These are phyloP conservation scores for Neurospora terricola DNA, from an alignment of 495 filamentous ascomycete species.

Conservation along the genomic window DNA sequence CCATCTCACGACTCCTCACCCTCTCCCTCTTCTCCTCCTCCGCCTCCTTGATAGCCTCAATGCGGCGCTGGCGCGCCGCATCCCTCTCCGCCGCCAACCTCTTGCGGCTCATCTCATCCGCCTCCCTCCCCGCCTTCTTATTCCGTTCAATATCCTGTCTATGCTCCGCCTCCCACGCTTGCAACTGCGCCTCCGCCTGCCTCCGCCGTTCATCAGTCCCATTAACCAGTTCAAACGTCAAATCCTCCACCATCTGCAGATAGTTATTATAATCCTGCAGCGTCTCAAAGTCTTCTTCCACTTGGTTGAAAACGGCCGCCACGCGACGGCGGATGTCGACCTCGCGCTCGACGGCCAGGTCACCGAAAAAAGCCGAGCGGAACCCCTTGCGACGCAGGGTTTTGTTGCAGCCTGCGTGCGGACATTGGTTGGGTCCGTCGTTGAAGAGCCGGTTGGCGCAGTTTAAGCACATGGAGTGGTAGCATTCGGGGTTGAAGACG, in stretches of 20 bases:
- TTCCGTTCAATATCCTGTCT: conserved; percentile 64
- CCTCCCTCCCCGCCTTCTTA: conserved; percentile 48
- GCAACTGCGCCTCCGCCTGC: conserved; percentile 54
- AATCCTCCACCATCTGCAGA: conserved; percentile 82
- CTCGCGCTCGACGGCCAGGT: conserved; percentile 84
- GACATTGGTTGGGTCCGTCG: conserved; percentile 79
- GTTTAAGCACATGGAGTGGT: conserved; percentile 94
- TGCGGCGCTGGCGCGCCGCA: conserved; percentile 48
- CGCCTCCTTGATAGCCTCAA: conserved; percentile 49
- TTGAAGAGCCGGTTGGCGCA: conserved; percentile 94
- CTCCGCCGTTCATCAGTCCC: conserved; percentile 55
- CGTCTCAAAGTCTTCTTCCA: conserved; percentile 80
- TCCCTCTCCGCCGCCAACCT: conserved; percentile 34
- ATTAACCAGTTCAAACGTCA: conserved; percentile 77
- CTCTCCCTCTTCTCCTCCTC: conserved; percentile 44
- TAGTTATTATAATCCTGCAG: conserved; percentile 84
- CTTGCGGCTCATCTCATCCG: conserved; percentile 32
- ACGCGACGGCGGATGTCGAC: conserved; percentile 83
- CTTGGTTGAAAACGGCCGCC: conserved; percentile 72
- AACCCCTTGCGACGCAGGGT: conserved; percentile 81
- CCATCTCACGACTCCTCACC: conserved; percentile 34
- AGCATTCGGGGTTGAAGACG: conserved; percentile 95
- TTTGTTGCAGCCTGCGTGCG: conserved; percentile 73
- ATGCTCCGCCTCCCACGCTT: conserved; percentile 58
- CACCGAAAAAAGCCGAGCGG: conserved; percentile 79